Conservation (phyloP, 2,329 filamentous ascomycete species). For the Penicillium psychrosexuale region DNA sequence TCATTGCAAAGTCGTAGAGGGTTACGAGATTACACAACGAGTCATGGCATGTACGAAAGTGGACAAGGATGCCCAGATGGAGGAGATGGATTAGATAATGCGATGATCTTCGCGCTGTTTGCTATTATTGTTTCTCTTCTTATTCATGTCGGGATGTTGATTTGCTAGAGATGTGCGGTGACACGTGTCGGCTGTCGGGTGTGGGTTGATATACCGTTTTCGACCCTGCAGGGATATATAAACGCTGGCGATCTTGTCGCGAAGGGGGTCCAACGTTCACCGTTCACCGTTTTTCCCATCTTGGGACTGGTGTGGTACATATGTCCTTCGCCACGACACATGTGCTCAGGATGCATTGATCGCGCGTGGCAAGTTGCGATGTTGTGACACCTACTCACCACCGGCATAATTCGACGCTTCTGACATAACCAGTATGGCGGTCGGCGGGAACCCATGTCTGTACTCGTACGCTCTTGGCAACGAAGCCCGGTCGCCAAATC, state of each 20-base stretch:
- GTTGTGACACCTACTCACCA: background rate
- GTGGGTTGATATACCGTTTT: conserved; percentile 7
- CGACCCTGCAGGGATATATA: background rate
- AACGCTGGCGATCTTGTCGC: background rate
- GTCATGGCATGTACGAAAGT: background rate
- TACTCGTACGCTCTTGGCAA: background rate
- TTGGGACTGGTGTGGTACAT: background rate
- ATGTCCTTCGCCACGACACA: background rate
- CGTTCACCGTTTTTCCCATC: background rate
- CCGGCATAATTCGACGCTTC: background rate
- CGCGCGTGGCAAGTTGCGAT: background rate
- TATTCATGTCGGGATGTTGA: background rate
- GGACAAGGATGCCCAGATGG: background rate
- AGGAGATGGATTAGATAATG: background rate
- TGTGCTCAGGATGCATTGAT: background rate
- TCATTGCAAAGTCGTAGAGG: too few species aligned
- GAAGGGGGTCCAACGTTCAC: background rate
- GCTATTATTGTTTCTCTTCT: background rate
- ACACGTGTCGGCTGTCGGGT: background rate
- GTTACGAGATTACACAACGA: background rate
- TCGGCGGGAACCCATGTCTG: background rate
- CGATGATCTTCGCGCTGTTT: background rate
- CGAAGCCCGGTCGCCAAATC: background rate
- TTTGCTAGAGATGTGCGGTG: background rate
- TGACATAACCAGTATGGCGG: background rate